Percentiles rank a stretch among this genome's conserved stretches.
These are phyloP conservation scores for Paramecium octaurelia DNA, from an alignment of 73 alveolate species.

Conservation along the genomic window DNA sequence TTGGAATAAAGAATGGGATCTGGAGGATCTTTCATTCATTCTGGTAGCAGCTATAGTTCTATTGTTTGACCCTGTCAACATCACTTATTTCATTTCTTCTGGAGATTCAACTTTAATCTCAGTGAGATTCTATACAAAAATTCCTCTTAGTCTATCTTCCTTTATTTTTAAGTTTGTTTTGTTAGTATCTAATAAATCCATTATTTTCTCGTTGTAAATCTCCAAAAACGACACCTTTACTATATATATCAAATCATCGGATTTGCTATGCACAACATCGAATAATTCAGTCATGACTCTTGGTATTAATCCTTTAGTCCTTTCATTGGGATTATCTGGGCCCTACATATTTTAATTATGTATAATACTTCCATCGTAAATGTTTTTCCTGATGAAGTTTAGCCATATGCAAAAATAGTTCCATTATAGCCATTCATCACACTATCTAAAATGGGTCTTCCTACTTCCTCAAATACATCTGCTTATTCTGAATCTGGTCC, in stretches of 20 bases:
- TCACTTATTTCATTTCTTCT: constrained; percentile 90
- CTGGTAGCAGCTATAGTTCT: constrained; percentile 96
- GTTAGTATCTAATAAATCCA: constrained; percentile 87
- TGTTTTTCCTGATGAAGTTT: constrained; percentile 97
- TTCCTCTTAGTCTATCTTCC: constrained; percentile 93
- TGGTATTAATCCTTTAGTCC: constrained; percentile 85
- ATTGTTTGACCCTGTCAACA: constrained; percentile 89
- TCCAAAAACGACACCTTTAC: constrained; percentile 89
- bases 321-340: constrained; percentile 72
- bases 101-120: constrained; percentile 88
- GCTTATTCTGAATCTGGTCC: constrained; percentile 58
- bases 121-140: constrained; percentile 92
- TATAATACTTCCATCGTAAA: constrained; percentile 93
- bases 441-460: constrained; percentile 63
- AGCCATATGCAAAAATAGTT: constrained; percentile 96
- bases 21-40: constrained; percentile 94
- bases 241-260: constrained; percentile 74
- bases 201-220: constrained; percentile 87
- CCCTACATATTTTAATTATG: constrained; percentile 62
- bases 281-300: constrained; percentile 85
- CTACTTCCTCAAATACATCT: constrained; percentile 65
- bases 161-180: constrained; percentile 85
- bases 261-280: constrained; percentile 63
- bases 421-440: constrained; percentile 95
- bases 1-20: constrained; percentile 93